Base-by-base conservation (phyloP, 2,329 filamentous ascomycete species). In the Akanthomyces lecanii region DNA sequence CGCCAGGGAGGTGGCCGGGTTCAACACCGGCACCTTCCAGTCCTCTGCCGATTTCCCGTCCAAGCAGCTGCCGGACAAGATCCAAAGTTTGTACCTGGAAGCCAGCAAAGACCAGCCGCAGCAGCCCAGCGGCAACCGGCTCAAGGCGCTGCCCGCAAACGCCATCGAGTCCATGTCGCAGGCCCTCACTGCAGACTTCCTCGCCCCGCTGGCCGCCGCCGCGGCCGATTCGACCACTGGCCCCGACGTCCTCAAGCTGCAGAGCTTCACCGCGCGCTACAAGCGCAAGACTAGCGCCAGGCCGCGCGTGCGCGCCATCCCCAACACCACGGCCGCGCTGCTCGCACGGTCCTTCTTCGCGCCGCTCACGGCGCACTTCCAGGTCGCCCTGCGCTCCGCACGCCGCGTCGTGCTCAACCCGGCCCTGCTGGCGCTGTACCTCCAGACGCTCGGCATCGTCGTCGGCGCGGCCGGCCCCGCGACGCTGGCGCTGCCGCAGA, bases 381-480 rank as follows among this genome's bases (percentile, higher is more conserved):
- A 89, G 71, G 81, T 89, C 3, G 87, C 83, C 0, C 73, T 85
- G 51, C 77, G 79, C 40, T 77, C 75, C 8, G 74, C 78, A 54
- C 85, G 86, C 57, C 71, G 74, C 25, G 83, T 92, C 56, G 82
- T 92, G 65, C 85, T 91, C 57, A 86, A 92, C 48, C 88, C 92
- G 0, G 85, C 90, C 64, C 81, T 97, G 6, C 83, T 98, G 0
- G 82, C 88, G 0, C 83, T 92, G 10, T 95, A 92, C 73, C 78
- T 98, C 40, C 93, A 96, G 74, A 99, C 95, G 0, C 81, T 98
- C 0, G 89, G 89, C 1, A 79, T 99, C 8, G 79, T 97, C 40
- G 78, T 98, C 52, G 89, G 97, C 68, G 90, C 94, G 0, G 85
- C 90, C 0, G 95, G 95, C 0, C 90, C 93, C 0, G 87, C 89